Evolutionary conservation across 1,284 basidiomycete species (phyloP), one percentile per base, ranked within the genome.

Genomic region (Phellinidium pouzarii): DNA sequence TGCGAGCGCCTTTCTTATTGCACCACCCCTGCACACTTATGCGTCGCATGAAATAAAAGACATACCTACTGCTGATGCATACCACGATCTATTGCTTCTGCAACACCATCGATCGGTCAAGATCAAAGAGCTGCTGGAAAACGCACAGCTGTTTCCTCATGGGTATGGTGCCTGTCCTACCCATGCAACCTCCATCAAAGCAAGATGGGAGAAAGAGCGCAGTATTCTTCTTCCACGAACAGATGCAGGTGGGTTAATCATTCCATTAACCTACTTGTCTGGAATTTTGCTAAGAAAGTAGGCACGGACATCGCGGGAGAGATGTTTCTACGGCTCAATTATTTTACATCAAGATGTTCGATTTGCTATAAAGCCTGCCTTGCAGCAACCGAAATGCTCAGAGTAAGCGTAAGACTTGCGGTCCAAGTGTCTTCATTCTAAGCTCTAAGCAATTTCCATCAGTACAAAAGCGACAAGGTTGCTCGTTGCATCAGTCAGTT

Each of bases 301-400:
- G 84, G 71, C 11, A 82, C 80, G 2, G 79, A 85, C 58, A 71
- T 85, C 31, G 77, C 77, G 11, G 75, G 69, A 31, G 80, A 82
- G 65, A 84, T 85, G 82, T 67, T 66, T 17, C 14, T 8, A 12
- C 22, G 48, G 19, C 60, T 71, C n/a, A 62, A 74, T 29, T 68
- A 68, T 20, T 64, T 74, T 8, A 65, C 73, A 27, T 34, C 31
- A 8, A 59, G 62, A 19, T 84, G 82, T 56, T 64, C 68, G 49
- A 62, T 62, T n/a, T 84, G 82, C 60, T 62, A 66, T 48, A 81
- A 76, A 59, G 82, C 80, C 8, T 77, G 74, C 58, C 69, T 58
- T 26, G 79, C 79, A 11, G 80, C 82, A n/a, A 69, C 80, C 8
- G 74, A 76, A n/a, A 84, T 84, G 82, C 72, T 84, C 48, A 68